Evolutionary conservation across 1,284 basidiomycete genomes (phyloP).

Genomic region (Irpex sp.): DNA sequence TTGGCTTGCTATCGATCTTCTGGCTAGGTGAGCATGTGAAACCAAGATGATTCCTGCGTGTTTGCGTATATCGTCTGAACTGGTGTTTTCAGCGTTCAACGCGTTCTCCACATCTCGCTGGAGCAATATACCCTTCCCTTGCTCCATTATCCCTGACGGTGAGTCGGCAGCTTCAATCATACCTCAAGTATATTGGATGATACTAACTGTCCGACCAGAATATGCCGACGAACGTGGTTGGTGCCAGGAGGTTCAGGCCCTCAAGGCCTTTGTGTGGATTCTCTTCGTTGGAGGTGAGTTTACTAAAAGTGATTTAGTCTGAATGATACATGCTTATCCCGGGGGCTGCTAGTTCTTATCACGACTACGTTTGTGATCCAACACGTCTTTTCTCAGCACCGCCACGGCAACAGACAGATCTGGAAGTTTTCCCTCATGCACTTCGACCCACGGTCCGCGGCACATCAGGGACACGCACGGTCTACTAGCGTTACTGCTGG

Average conservation of each 20-base stretch:
- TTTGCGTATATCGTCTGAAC: background rate
- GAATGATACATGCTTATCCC: too few species aligned
- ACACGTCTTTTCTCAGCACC: slow-evolving; percentile 51
- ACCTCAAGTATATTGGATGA: background rate
- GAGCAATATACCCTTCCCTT: slow-evolving; percentile 49
- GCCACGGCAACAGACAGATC: slow-evolving; percentile 56
- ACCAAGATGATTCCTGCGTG: background rate
- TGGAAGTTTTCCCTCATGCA: slow-evolving; percentile 59
- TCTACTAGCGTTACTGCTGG: background rate
- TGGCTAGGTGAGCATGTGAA: slow-evolving; percentile 55
- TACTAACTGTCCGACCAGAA: slow-evolving; percentile 34
- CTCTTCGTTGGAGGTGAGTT: slow-evolving; percentile 60
- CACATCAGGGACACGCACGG: background rate
- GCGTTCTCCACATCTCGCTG: background rate
- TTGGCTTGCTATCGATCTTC: slow-evolving; percentile 53
- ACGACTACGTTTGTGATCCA: slow-evolving; percentile 49
- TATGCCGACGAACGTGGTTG: slow-evolving; percentile 54
- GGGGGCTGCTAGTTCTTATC: slow-evolving; percentile 45
- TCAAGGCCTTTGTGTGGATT: slow-evolving; percentile 67
- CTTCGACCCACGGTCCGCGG: slow-evolving; percentile 38
- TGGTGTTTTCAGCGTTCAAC: background rate
- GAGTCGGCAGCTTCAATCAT: slow-evolving; percentile 16
- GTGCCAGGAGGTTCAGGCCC: slow-evolving; percentile 62
- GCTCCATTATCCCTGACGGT: slow-evolving; percentile 57
- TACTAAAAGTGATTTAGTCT: background rate